Evolutionary conservation across 2,329 filamentous ascomycete species (phyloP).

Genomic region (Fusarium redolens): DNA sequence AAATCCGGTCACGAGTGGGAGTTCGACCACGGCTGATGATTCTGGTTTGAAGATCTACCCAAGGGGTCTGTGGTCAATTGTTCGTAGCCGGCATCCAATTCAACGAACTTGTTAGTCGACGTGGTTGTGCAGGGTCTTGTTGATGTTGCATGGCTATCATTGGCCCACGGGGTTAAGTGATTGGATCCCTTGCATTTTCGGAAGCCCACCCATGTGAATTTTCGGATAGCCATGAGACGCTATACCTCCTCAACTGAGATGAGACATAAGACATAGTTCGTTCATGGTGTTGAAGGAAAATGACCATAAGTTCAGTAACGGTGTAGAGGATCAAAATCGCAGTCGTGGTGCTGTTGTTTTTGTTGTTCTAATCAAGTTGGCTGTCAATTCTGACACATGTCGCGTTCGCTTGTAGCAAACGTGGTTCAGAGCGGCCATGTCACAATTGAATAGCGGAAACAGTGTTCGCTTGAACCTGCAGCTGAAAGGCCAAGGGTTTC

Average conservation of each 20-base stretch:
- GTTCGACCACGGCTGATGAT: not conserved
- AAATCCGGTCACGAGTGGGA: not conserved
- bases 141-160: constrained; percentile 12
- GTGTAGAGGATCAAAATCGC: not conserved
- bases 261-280: not conserved
- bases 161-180: constrained; percentile 34
- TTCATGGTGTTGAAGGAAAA: not conserved
- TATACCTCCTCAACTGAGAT: not conserved
- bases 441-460: not conserved
- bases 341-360: not conserved
- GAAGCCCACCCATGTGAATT: constrained; percentile 6
- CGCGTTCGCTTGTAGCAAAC: not conserved
- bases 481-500: not conserved
- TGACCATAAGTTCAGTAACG: not conserved
- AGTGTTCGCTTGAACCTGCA: not conserved
- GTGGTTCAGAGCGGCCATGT: not conserved
- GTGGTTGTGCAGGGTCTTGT: not conserved
- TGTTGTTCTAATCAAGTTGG: not conserved
- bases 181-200: constrained; percentile 32
- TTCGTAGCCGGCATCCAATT: constrained; percentile 5
- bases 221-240: constrained; percentile 1
- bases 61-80: constrained; percentile 20
- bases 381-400: not conserved
- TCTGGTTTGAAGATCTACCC: not conserved
- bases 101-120: constrained; percentile 3